phyloP scores from a whole-genome alignment of 768 basidiomycete species.

The Termitomyces sp. region DNA sequence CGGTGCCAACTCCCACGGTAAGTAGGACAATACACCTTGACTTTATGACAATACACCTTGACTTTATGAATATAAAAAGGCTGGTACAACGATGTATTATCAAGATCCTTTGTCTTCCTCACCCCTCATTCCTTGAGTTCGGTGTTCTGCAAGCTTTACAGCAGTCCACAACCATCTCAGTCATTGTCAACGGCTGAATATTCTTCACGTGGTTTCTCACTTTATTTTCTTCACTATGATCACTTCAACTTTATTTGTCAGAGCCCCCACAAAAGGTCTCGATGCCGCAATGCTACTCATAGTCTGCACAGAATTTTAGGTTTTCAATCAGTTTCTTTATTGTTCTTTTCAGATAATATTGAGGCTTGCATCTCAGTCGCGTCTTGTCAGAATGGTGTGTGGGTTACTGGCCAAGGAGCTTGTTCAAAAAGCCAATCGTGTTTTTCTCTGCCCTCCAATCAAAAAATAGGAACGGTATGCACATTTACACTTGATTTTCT shows the following conservation, averaged over 20 bases:
- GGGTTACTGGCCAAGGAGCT: conserved; percentile 25
- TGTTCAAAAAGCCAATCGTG: conserved; percentile 36
- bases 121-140: too few relatives aligned
- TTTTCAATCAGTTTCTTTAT: neutral
- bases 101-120: too few relatives aligned
- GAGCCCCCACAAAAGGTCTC: conserved; percentile 19
- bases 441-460: conserved; percentile 46
- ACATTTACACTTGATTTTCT: neutral
- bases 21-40: too few relatives aligned
- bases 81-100: too few relatives aligned
- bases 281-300: neutral
- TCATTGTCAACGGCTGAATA: too few relatives aligned
- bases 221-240: too few relatives aligned
- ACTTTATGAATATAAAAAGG: too few relatives aligned
- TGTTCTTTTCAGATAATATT: conserved; percentile 27
- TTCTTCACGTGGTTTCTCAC: too few relatives aligned
- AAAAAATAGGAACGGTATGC: conserved; percentile 39
- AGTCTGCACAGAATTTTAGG: too few relatives aligned
- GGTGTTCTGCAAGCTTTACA: too few relatives aligned
- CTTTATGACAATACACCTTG: too few relatives aligned
- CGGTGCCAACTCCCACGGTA: conserved; percentile 22
- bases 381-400: conserved; percentile 35
- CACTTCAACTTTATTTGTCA: conserved; percentile 12
- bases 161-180: too few relatives aligned
- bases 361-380: conserved; percentile 38